Conservation (phyloP, 805 yeast genomes). For the Kluyveromyces aestuarii region DNA sequence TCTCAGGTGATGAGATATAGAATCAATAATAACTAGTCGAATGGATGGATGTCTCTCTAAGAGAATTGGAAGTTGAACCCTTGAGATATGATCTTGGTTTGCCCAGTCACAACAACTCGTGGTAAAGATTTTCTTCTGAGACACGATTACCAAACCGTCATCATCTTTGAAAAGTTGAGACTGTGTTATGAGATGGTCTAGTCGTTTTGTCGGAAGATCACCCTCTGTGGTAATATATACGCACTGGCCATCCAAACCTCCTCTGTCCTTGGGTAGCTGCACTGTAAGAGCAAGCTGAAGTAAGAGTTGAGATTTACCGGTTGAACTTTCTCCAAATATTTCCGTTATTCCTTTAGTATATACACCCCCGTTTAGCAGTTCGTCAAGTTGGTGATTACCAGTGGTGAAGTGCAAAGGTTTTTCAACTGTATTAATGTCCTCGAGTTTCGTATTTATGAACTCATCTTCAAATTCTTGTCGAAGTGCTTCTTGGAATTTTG, state of each 20-base stretch:
- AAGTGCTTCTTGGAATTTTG: conserved; percentile 16
- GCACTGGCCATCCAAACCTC: conserved; percentile 44
- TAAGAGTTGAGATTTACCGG: conserved; percentile 78
- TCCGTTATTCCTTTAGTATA: conserved; percentile 54
- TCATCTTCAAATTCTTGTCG: conserved; percentile 10
- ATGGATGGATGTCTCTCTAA: conserved; percentile 32
- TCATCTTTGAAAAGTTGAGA: conserved; percentile 21
- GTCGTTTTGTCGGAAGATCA: conserved; percentile 54
- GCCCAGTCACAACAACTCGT: conserved; percentile 60
- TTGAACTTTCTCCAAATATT: conserved; percentile 73
- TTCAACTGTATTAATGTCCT: conserved; percentile 6
- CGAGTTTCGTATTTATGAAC: not conserved
- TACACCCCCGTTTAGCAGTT: conserved; percentile 46
- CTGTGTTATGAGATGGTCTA: conserved; percentile 37
- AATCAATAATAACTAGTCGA: conserved; percentile 63
- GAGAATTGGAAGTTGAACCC: conserved; percentile 58
- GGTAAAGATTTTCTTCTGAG: conserved; percentile 36
- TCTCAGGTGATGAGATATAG: conserved; percentile 74
- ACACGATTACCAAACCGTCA: conserved; percentile 22
- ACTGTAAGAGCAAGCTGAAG: conserved; percentile 56
- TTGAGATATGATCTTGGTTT: conserved; percentile 62
- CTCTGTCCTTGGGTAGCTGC: conserved; percentile 38
- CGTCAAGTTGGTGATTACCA: conserved; percentile 45
- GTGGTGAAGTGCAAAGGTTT: conserved; percentile 33
- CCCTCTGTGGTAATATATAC: conserved; percentile 78